Conservation (phyloP, 306 rosid species). For the Parietaria judaica region DNA sequence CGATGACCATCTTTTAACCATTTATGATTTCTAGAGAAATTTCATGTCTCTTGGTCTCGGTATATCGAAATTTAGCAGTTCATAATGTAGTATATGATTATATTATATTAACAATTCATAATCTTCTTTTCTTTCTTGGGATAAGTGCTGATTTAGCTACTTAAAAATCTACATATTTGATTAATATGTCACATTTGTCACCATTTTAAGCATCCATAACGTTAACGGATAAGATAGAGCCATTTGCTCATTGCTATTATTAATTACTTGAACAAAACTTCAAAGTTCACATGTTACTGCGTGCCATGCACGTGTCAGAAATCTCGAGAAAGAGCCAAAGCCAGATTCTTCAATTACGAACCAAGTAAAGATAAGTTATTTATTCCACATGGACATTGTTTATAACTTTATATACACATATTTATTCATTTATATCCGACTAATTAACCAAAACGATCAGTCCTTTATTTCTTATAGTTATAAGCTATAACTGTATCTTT, state of each 20-base stretch:
- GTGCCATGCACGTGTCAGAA: conserved; percentile 14
- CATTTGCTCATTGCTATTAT: not conserved
- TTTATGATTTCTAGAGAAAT: conserved; percentile 6
- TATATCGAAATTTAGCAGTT: not conserved
- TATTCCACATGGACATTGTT: too few relatives aligned
- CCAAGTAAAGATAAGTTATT: not conserved
- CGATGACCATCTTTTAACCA: not conserved
- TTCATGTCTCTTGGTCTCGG: not conserved
- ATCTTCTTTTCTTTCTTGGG: not conserved
- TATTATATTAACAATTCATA: not conserved
- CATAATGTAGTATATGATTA: too few relatives aligned
- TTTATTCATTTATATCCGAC: not conserved
- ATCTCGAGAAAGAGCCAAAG: not conserved
- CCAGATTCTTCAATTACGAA: conserved; percentile 1
- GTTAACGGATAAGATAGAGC: conserved; percentile 23
- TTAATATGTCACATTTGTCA: conserved; percentile 15
- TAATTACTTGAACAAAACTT: not conserved
- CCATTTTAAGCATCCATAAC: conserved; percentile 12
- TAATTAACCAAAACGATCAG: not conserved
- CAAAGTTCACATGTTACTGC: not conserved
- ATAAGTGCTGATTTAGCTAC: conserved; percentile 7
- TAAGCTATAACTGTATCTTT: not conserved
- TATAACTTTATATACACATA: not conserved
- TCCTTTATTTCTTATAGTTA: not conserved
- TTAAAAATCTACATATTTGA: not conserved